Percentiles rank a stretch among this genome's conserved stretches.
phyloP scores from a whole-genome alignment of 2,329 filamentous ascomycete species.

The Blastomyces silverae region DNA sequence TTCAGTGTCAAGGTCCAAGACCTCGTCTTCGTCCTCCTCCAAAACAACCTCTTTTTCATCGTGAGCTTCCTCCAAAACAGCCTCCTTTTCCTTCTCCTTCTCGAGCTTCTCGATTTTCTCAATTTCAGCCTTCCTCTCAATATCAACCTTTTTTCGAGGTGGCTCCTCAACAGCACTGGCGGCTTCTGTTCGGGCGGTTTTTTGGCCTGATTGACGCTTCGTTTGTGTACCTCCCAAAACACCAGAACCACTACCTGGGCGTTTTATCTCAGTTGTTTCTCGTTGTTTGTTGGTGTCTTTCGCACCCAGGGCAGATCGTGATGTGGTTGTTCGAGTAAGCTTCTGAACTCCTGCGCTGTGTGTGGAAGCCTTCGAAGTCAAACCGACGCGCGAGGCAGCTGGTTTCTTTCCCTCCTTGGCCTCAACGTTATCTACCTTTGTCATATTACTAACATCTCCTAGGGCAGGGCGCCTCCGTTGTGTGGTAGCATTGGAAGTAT shows the following conservation, averaged over 20 bases:
- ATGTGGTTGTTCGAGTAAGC: conserved; percentile 52
- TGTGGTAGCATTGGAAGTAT: conserved; percentile 43
- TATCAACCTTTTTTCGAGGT: conserved; percentile 58
- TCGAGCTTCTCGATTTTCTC: conserved; percentile 9
- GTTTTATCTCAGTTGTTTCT: conserved; percentile 63
- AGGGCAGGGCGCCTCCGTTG: conserved; percentile 74
- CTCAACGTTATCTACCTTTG: conserved; percentile 58
- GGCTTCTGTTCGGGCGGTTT: conserved; percentile 56
- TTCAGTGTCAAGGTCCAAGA: conserved; percentile 67
- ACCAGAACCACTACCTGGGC: conserved; percentile 64
- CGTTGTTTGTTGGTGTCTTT: conserved; percentile 58
- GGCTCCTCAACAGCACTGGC: conserved; percentile 61
- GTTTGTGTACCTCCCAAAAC: conserved; percentile 58
- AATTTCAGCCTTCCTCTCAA: conserved; percentile 42
- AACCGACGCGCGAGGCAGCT: conserved; percentile 54
- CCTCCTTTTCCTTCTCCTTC: background rate
- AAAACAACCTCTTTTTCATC: conserved; percentile 27
- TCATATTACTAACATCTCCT: conserved; percentile 91
- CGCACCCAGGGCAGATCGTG: conserved; percentile 55
- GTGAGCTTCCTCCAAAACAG: background rate
- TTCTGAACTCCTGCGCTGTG: conserved; percentile 81
- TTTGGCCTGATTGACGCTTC: conserved; percentile 54
- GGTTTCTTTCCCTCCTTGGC: conserved; percentile 59
- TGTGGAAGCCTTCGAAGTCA: conserved; percentile 69
- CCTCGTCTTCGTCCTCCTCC: conserved; percentile 37